Conservation (phyloP, 768 basidiomycete genomes). For the Phanerodontia chrysosporium region DNA sequence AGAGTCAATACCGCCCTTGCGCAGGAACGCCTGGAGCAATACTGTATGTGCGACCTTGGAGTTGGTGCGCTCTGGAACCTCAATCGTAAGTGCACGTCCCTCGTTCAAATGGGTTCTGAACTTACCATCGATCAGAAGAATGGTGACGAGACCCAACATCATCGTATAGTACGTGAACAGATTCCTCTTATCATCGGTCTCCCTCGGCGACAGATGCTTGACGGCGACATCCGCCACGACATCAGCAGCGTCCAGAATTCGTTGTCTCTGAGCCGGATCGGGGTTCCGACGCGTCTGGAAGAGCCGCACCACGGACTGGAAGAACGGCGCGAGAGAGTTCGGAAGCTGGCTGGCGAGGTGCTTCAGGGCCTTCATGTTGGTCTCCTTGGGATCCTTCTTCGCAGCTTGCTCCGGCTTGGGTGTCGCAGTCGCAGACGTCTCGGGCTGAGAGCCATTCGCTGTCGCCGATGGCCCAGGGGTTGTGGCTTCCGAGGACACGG, state of each 20-base stretch:
- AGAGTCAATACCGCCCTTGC: slow-evolving; percentile 64
- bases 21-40: slow-evolving; percentile 70
- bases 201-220: slow-evolving; percentile 55
- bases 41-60: slow-evolving; percentile 79
- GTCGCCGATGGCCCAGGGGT: slow-evolving; percentile 2
- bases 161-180: slow-evolving; percentile 50
- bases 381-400: slow-evolving; percentile 46
- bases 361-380: slow-evolving; percentile 73
- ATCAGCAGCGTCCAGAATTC: slow-evolving; percentile 65
- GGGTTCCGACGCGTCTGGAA: slow-evolving; percentile 78
- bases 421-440: slow-evolving; percentile 6
- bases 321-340: slow-evolving; percentile 71
- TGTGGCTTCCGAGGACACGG: background rate
- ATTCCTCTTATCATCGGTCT: slow-evolving; percentile 39
- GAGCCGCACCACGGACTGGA: slow-evolving; percentile 82
- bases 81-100: too few species aligned
- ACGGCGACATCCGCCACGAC: slow-evolving; percentile 70
- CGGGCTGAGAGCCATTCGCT: slow-evolving; percentile 17
- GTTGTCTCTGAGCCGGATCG: slow-evolving; percentile 71
- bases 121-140: slow-evolving; percentile 58
- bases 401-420: slow-evolving; percentile 23
- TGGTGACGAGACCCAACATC: slow-evolving; percentile 47
- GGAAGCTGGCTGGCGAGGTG: slow-evolving; percentile 80
- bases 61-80: slow-evolving; percentile 61
- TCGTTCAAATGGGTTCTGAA: too few species aligned